phyloP scores from a whole-genome alignment of 2,329 filamentous ascomycete species.

The Chaetomium sp. region DNA sequence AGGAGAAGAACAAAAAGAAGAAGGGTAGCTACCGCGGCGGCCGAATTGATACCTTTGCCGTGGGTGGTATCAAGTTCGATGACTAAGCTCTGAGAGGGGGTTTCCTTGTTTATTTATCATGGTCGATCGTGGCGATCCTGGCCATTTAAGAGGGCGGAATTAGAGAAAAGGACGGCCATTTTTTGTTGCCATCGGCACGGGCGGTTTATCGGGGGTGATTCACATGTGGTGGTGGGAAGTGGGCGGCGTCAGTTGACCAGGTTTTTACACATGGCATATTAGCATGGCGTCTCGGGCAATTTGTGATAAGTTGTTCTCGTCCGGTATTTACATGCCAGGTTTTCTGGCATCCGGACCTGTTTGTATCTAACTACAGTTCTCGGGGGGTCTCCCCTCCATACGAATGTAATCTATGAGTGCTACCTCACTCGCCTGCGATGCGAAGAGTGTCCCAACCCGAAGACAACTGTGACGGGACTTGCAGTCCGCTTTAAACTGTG shows the following conservation, averaged over 20 bases:
- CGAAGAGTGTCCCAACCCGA: no score
- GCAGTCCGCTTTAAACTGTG: no score
- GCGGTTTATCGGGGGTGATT: neutral
- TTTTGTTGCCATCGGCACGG: neutral
- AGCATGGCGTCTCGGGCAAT: constrained; percentile 10
- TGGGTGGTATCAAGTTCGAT: constrained; percentile 91
- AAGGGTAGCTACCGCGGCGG: constrained; percentile 86
- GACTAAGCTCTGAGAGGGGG: constrained; percentile 45
- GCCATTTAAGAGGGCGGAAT: neutral
- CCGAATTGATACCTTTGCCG: constrained; percentile 71
- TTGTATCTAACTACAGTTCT: no score
- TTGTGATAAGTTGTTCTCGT: neutral
- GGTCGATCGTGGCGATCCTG: no score
- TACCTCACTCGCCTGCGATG: no score
- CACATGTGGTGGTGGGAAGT: no score
- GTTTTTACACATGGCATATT: constrained; percentile 5
- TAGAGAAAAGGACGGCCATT: neutral
- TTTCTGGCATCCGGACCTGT: no score
- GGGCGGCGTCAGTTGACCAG: neutral
- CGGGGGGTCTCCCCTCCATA: no score
- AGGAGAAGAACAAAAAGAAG: constrained; percentile 99
- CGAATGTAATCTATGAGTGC: no score
- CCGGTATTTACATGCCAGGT: no score
- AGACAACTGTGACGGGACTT: no score
- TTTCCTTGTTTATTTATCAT: neutral